These are phyloP conservation scores for Trichomonas gallinae DNA, from an alignment of 208 protist species.

Conservation along the genomic window DNA sequence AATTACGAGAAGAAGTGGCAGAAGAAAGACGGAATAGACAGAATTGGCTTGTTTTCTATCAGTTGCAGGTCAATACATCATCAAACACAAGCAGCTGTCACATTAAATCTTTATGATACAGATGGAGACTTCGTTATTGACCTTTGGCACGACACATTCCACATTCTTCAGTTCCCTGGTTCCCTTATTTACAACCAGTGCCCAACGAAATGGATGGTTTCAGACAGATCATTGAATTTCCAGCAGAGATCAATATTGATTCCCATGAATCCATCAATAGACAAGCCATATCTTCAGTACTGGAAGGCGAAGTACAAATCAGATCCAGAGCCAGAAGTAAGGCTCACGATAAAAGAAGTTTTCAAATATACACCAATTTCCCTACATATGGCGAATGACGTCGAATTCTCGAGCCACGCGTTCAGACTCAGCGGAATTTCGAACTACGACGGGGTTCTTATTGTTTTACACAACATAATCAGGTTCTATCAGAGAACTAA, in stretches of 20 bases:
- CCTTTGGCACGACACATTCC: neutral
- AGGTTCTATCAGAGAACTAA: neutral
- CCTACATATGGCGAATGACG: neutral
- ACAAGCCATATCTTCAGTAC: neutral
- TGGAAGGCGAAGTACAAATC: neutral
- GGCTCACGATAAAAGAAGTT: neutral
- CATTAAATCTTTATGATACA: neutral
- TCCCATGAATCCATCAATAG: slow-evolving; percentile 15
- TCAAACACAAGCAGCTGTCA: neutral
- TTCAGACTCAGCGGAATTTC: neutral
- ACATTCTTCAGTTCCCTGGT: neutral
- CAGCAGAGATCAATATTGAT: neutral
- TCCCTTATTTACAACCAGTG: neutral
- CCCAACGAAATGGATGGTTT: slow-evolving; percentile 1
- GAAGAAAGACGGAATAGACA: neutral
- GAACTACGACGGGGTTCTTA: neutral
- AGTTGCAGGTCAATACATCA: neutral
- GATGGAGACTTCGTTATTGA: neutral
- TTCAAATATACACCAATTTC: neutral
- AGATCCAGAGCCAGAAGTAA: neutral
- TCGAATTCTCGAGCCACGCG: neutral
- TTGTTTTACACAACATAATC: neutral
- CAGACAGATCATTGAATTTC: neutral
- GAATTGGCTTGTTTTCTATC: neutral
- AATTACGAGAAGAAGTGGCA: neutral